Conservation (phyloP, 2,329 filamentous ascomycete species). For the Coniochaeta pulveracea region DNA sequence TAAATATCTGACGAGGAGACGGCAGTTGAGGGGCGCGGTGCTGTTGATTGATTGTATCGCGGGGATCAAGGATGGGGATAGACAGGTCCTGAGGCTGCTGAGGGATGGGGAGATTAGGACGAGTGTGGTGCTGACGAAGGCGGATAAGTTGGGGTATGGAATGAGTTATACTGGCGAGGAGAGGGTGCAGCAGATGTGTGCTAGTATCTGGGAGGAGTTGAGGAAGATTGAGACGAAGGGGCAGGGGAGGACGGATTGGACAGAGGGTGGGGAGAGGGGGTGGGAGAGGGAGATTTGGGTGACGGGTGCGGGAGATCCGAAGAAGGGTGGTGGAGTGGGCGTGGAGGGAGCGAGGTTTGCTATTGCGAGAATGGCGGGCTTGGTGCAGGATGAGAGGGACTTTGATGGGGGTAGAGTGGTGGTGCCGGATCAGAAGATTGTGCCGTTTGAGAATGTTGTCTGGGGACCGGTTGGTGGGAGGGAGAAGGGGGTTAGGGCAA, state of each 20-base stretch:
- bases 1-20: slow-evolving; percentile 35
- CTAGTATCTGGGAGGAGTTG: slow-evolving; percentile 31
- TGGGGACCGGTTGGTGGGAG: too few relatives aligned
- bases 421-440: slow-evolving; percentile 10
- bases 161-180: slow-evolving; percentile 1
- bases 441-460: slow-evolving; percentile 21
- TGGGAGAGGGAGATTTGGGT: slow-evolving; percentile 8
- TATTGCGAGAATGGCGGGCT: slow-evolving; percentile 20
- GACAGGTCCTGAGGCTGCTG: slow-evolving; percentile 33
- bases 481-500: too few relatives aligned
- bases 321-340: slow-evolving; percentile 15
- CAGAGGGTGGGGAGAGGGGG: slow-evolving; percentile 11
- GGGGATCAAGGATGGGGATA: slow-evolving; percentile 35
- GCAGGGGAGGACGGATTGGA: slow-evolving; percentile 14
- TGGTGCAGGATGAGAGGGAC: slow-evolving; percentile 14
- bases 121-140: slow-evolving; percentile 43
- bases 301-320: slow-evolving; percentile 15
- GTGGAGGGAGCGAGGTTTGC: slow-evolving; percentile 20
- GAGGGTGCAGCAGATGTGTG: slow-evolving; percentile 11
- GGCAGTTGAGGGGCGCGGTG: slow-evolving; percentile 37
- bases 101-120: slow-evolving; percentile 31
- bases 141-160: slow-evolving; percentile 31
- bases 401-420: slow-evolving; percentile 10
- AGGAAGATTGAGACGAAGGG: slow-evolving; percentile 22
- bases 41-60: slow-evolving; percentile 42